Conservation (phyloP, 2,329 filamentous ascomycete species). For the Sphaerulina musiva region DNA sequence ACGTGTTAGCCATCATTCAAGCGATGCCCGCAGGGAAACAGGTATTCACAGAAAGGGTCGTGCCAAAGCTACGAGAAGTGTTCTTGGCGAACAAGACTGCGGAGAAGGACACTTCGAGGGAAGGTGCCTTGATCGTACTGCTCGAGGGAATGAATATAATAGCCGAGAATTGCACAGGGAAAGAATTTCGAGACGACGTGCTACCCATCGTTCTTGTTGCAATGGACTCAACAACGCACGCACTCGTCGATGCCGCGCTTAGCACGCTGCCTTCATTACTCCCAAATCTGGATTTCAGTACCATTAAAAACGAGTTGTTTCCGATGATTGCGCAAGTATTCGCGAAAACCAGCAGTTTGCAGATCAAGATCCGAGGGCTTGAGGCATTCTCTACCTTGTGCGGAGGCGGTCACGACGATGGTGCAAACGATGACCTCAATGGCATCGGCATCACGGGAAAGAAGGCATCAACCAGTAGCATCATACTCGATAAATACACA, state of each 20-base stretch:
- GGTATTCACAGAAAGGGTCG: constrained; percentile 75
- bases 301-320: constrained; percentile 94
- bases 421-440: constrained; percentile 64
- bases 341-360: constrained; percentile 83
- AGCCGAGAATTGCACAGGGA: constrained; percentile 74
- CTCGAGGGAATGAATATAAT: constrained; percentile 74
- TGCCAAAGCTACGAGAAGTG: constrained; percentile 76
- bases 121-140: constrained; percentile 85
- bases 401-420: constrained; percentile 53
- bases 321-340: constrained; percentile 87
- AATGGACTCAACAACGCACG: constrained; percentile 82
- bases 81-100: constrained; percentile 57
- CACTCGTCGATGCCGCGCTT: constrained; percentile 78
- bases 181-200: constrained; percentile 94
- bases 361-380: constrained; percentile 86
- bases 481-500: constrained; percentile 88
- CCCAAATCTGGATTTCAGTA: constrained; percentile 87
- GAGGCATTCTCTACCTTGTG: constrained; percentile 88
- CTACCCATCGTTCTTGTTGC: constrained; percentile 77
- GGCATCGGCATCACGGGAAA: constrained; percentile 50
- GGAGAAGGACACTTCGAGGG: constrained; percentile 75
- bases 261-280: constrained; percentile 72
- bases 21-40: constrained; percentile 70
- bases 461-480: constrained; percentile 42
- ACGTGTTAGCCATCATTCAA: constrained; percentile 83